These are phyloP conservation scores for Bullera alba DNA, from an alignment of 768 basidiomycete genomes.

Conservation along the genomic window DNA sequence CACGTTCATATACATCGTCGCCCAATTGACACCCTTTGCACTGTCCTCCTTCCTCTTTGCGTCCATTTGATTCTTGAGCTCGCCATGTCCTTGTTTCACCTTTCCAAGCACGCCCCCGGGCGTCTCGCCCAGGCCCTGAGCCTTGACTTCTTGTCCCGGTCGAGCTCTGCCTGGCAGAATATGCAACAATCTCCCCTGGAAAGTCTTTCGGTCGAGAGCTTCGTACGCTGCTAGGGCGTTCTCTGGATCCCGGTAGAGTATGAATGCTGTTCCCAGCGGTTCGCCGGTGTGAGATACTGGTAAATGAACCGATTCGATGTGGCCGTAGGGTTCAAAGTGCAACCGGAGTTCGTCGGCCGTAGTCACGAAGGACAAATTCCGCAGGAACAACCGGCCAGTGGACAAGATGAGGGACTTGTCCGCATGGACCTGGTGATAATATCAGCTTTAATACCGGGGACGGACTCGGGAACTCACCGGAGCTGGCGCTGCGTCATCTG, in stretches of 20 bases:
- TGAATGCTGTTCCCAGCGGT: slow-evolving; percentile 60
- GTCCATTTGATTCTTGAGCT: slow-evolving; percentile 39
- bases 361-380: slow-evolving; percentile 87
- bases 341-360: slow-evolving; percentile 62
- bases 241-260: slow-evolving; percentile 51
- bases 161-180: slow-evolving; percentile 58
- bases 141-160: slow-evolving; percentile 26
- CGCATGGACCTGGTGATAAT: slow-evolving; percentile 10
- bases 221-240: slow-evolving; percentile 65
- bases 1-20: slow-evolving; percentile 95
- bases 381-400: slow-evolving; percentile 77
- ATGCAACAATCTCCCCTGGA: slow-evolving; percentile 87
- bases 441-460: neutral
- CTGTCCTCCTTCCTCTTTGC: slow-evolving; percentile 42
- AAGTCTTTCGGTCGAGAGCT: slow-evolving; percentile 70
- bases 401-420: slow-evolving; percentile 56
- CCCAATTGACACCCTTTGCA: slow-evolving; percentile 41
- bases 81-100: slow-evolving; percentile 21
- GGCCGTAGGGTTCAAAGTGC: slow-evolving; percentile 64
- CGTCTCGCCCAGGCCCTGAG: slow-evolving; percentile 9
- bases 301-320: slow-evolving; percentile 62
- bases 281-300: slow-evolving; percentile 53
- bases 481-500: neutral
- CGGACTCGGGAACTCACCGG: neutral
- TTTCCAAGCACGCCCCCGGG: slow-evolving; percentile 43